Evolutionary conservation across 108 stramenopile genomes (phyloP), one percentile per base, ranked within the genome.

Genomic region (Pseudonitzschia multistriata): DNA sequence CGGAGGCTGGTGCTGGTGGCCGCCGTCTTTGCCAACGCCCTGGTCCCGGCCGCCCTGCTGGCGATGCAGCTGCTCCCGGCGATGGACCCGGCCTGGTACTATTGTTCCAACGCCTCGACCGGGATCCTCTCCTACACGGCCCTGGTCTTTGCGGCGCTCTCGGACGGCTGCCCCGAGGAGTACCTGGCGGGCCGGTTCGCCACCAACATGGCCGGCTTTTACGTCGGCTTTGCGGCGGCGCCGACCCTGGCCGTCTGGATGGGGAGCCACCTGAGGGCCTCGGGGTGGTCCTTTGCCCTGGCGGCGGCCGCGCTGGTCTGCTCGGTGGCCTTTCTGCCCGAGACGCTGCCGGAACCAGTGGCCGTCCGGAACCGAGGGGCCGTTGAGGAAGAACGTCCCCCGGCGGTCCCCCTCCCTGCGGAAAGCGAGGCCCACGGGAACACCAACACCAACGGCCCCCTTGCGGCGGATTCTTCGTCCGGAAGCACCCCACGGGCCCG

Each of bases 131-230:
- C 73, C 63, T 85, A 76, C 71, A 76, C 85, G 62, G 70, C 86
- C 31, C 73, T 88, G 15, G 73, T 79, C 3, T 74, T 89, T 64
- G 87, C 92, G 11, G 70, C 81, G 4, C 65, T 91, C 10, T 84
- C 88, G 1, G 92, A 93, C 78, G 71, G 60, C 14, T 77, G 89
- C 66, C 85, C 88, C 0, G 57, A 73, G 13, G 67, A 83, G 49
- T 83, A 70, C 68, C 76, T 89, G 54, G 85, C 89, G 3, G 74
- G 88, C 8, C 67, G 84, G 29, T 93, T 89, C 78, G 92, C 87
- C 19, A 50, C 90, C 19, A 65, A 89, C 19, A 50, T 91, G 42
- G 83, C 85, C 30, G 82, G 79, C 0, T 88, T 81, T 54, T 86
- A 81, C 49, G 30, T 84, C 50, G 91, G 88, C 15, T 88, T 85